Evolutionary conservation across 139 green algal genomes (phyloP), one percentile per base, ranked within the genome.

Genomic region (Micractinium conductrix): DNA sequence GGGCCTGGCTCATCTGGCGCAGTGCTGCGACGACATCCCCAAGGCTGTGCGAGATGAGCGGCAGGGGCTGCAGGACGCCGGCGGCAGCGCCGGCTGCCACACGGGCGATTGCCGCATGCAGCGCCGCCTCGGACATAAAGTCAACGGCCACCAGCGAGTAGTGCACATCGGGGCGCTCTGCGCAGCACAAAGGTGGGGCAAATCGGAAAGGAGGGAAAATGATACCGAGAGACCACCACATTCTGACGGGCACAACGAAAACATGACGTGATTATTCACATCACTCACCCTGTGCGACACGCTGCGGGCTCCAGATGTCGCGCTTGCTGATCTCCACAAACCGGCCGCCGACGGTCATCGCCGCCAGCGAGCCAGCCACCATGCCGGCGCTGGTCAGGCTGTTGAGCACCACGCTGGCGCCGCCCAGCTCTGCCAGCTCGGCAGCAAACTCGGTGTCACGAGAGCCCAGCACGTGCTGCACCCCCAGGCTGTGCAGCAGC

Each of bases 291-390:
- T 83, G 78, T 42, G 78, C 78, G 42, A 75, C 62, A 12, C 92
- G 88, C 4, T 76, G 83, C 1, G 86, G 60, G 45, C 85, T 92
- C 93, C 93, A 98, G 68, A 98, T 96, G 91, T 97, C 95, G 55
- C 95, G 88, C 92, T 98, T 98, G 84, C 91, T 93, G 83, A 98
- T 97, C 88, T 98, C 95, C 70, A 96, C 91, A 81, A 97, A 88
- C 0, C 88, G 91, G 0, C 92, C 95, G 63, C 93, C 93, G 10
- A 37, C 45, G 55, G 53, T 76, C 43, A 98, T 74, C 4, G 75
- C 53, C 35, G 93, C 88, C 72, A 98, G 74, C 19, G 90, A 95
- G 30, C 87, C 94, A 14, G 90, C 89, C 65, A 98, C 95, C 92
- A 98, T 96, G 79, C 95, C 95, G 37, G 92, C 91, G 21, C 89